These are phyloP conservation scores for Pelargonium fulgidum DNA, from an alignment of 441 rosid species.

Conservation along the genomic window DNA sequence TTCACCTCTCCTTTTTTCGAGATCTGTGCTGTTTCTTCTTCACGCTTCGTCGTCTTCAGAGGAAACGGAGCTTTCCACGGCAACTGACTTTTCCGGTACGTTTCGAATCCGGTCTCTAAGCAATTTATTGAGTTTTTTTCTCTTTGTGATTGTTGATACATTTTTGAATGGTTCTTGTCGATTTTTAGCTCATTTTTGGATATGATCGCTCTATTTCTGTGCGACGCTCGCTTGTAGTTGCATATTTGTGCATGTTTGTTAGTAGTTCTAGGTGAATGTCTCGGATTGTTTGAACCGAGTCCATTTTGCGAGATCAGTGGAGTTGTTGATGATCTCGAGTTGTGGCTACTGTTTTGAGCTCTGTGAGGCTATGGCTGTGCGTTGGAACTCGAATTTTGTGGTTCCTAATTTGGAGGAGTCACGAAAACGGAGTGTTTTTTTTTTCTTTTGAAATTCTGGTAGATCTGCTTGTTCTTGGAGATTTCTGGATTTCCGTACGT, in stretches of 20 bases:
- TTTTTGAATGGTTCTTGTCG: constrained; percentile 13
- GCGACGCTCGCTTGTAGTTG: too few relatives aligned
- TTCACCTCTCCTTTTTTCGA: constrained; percentile 23
- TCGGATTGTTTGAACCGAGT: neutral
- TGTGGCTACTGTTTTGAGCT: neutral
- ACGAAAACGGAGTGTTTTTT: neutral
- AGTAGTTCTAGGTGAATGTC: neutral
- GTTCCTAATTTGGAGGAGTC: neutral
- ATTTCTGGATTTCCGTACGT: neutral
- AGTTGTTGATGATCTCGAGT: neutral
- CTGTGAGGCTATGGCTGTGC: neutral
- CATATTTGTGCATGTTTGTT: too few relatives aligned
- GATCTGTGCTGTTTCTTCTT: constrained; percentile 37
- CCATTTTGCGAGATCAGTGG: neutral
- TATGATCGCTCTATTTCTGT: too few relatives aligned
- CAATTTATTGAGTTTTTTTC: neutral
- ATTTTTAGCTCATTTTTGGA: constrained; percentile 4
- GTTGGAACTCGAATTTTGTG: neutral
- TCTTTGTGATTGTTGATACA: neutral
- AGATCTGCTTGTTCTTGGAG: neutral
- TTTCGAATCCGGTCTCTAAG: constrained; percentile 16
- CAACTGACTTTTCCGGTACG: constrained; percentile 34
- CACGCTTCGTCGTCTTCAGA: constrained; percentile 7
- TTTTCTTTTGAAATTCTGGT: too few relatives aligned
- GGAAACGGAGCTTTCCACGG: neutral